Evolutionary conservation across 225 moss, liverwort and hornwort genomes (phyloP), one percentile per base, ranked within the genome.

Genomic region (Anthoceros angustus): DNA sequence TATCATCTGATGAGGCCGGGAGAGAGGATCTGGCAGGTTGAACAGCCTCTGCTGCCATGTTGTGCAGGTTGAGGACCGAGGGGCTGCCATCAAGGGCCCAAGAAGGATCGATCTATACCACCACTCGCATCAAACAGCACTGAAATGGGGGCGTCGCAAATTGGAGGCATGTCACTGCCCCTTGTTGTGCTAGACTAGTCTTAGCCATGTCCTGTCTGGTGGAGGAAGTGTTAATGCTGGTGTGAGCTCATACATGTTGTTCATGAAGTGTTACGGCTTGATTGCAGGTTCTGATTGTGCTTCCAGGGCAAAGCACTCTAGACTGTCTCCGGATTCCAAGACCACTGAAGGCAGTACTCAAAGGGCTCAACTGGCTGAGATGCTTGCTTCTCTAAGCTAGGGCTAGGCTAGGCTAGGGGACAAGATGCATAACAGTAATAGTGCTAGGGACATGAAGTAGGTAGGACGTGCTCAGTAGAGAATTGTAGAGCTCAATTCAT

Each of bases 71-170:
- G 98, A 98, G 71, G 92, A 98, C 66, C 78, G 92, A 75, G 92
- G 98, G 67, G 86, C 87, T 72, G 92, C 92, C 64, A 98, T 98
- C 26, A 92, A 92, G 70, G 98, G 98, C 12, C 77, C 71, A 64
- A 71, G 73, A 8, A 82, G 89, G 55, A 86, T 98, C 73, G 98
- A 98, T 81, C 86, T 98, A 73, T 98, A 87, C 75, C 92, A 98
- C 76, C 79, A 75, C 69, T 83, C 87, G 63, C 98, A 98, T 79
- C 69, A 43, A 26, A 68, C 69, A 50, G 98, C 98, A 43, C 87
- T 98, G 18, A 70, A 83, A 78, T 98, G 92, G 98, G 98, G 98
- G 40, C 87, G 98, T 72, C 81, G 82, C 43, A 92, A 80, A 72
- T 82, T 98, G 21, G 78, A 85, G 85, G 95, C 91, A 73, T 42